Percentiles rank a stretch among this genome's conserved stretches.
Conservation (phyloP, 495 filamentous ascomycete genomes). For the Chaetomium cochliodes region DNA sequence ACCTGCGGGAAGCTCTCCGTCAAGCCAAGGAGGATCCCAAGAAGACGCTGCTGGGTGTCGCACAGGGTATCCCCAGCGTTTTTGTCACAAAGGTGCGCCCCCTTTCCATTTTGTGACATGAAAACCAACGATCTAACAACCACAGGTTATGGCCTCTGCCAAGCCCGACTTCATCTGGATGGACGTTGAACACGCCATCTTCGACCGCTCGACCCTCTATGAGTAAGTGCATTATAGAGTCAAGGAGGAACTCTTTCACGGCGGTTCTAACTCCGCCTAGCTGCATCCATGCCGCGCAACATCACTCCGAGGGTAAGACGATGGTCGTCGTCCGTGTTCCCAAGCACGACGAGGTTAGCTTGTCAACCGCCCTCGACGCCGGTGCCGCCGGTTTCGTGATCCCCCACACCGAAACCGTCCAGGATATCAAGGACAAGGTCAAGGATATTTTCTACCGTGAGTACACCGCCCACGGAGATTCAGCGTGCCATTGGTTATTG, state of each 20-base stretch:
- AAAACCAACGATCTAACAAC: neutral
- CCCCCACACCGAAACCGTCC: constrained; percentile 20
- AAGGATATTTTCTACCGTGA: constrained; percentile 20
- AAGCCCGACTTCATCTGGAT: constrained; percentile 14
- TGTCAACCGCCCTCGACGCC: constrained; percentile 23
- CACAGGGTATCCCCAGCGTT: constrained; percentile 12
- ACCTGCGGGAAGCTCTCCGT: constrained; percentile 15
- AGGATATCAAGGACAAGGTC: constrained; percentile 17
- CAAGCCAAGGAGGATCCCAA: constrained; percentile 11
- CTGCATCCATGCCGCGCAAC: constrained; percentile 20
- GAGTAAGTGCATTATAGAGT: neutral
- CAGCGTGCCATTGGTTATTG: neutral
- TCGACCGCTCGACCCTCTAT: constrained; percentile 13
- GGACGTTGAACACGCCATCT: constrained; percentile 11
- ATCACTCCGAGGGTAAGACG: constrained; percentile 25
- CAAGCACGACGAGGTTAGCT: constrained; percentile 19
- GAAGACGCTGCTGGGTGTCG: constrained; percentile 14
- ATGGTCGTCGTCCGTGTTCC: constrained; percentile 19
- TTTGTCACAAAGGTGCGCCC: constrained; percentile 11
- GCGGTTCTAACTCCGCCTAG: neutral
- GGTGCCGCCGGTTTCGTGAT: constrained; percentile 22
- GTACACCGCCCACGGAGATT: neutral
- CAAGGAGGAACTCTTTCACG: neutral
- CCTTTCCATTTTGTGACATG: neutral
- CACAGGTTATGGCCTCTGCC: constrained; percentile 7